A percentile compares a stretch with the other conserved stretches of the same genome.
Conservation (phyloP, 225 moss, liverwort and hornwort genomes). For the Antitrichia curtipendula region DNA sequence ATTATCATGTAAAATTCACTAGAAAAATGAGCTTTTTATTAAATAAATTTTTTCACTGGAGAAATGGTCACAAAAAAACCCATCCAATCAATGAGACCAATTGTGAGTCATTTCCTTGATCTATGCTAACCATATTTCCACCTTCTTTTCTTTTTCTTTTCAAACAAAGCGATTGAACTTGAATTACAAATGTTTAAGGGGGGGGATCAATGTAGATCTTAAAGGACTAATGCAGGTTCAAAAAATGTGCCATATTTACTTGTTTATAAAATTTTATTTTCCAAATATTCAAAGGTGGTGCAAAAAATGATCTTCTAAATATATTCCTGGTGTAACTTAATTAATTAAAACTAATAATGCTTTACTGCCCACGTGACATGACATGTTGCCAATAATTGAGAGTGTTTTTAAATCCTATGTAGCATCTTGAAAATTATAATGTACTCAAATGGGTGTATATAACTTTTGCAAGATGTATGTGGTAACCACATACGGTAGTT, state of each 20-base stretch:
- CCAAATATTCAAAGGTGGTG: neutral
- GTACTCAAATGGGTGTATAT: neutral
- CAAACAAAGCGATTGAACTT: neutral
- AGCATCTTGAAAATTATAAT: neutral
- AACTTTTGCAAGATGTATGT: too few species aligned
- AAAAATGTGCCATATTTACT: neutral
- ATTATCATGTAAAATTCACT: fast-evolving
- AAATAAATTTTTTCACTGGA: too few species aligned
- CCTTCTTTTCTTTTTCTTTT: too few species aligned
- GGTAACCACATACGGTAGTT: neutral
- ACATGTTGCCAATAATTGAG: neutral
- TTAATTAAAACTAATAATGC: neutral
- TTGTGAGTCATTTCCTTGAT: neutral
- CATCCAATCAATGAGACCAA: neutral
- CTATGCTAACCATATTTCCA: neutral
- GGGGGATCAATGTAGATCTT: too few species aligned
- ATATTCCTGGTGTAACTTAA: too few species aligned
- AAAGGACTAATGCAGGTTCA: too few species aligned
- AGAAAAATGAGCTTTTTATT: neutral
- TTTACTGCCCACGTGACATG: neutral
- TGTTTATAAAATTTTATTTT: neutral
- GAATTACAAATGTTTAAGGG: too few species aligned
- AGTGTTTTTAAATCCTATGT: neutral
- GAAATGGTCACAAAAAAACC: neutral
- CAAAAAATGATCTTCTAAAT: neutral